These are phyloP conservation scores for Colletotrichum echinochloae DNA, from an alignment of 2,329 filamentous ascomycete species.

Conservation along the genomic window DNA sequence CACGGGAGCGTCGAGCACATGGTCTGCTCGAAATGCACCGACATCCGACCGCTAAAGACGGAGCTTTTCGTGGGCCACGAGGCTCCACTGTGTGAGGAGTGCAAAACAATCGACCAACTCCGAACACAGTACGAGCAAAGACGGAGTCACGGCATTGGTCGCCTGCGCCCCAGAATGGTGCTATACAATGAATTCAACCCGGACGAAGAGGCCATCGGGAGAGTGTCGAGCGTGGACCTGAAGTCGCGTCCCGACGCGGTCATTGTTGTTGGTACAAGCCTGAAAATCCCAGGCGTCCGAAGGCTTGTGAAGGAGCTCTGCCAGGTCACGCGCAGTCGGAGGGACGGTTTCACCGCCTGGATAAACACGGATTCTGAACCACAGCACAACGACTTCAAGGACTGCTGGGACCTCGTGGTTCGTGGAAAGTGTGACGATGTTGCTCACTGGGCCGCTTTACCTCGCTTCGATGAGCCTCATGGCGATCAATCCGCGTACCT, in stretches of 20 bases:
- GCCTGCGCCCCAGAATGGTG: slow-evolving; percentile 91
- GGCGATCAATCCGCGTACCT: slow-evolving; percentile 62
- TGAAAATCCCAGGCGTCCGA: slow-evolving; percentile 94
- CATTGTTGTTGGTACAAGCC: slow-evolving; percentile 92
- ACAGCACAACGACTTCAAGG: slow-evolving; percentile 84
- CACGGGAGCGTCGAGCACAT: slow-evolving; percentile 96
- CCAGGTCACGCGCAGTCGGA: slow-evolving; percentile 82
- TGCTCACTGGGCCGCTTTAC: slow-evolving; percentile 76
- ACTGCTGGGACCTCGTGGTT: slow-evolving; percentile 93
- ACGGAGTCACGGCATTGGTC: slow-evolving; percentile 92
- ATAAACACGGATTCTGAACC: slow-evolving; percentile 92
- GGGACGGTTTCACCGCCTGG: slow-evolving; percentile 91
- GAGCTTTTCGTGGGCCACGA: slow-evolving; percentile 86
- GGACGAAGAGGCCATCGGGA: slow-evolving; percentile 94
- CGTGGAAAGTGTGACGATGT: slow-evolving; percentile 90
- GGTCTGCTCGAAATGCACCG: slow-evolving; percentile 93
- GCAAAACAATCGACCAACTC: slow-evolving; percentile 79
- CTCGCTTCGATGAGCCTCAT: slow-evolving; percentile 69
- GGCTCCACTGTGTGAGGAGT: slow-evolving; percentile 82
- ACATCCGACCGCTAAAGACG: slow-evolving; percentile 80
- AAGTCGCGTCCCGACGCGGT: slow-evolving; percentile 89
- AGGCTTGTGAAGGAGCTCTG: slow-evolving; percentile 93
- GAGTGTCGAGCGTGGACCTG: slow-evolving; percentile 87
- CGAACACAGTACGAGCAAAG: slow-evolving; percentile 83
- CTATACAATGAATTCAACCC: slow-evolving; percentile 98